phyloP scores from a whole-genome alignment of 2,329 filamentous ascomycete species.

The Phaeosphaeriaceae sp. region DNA sequence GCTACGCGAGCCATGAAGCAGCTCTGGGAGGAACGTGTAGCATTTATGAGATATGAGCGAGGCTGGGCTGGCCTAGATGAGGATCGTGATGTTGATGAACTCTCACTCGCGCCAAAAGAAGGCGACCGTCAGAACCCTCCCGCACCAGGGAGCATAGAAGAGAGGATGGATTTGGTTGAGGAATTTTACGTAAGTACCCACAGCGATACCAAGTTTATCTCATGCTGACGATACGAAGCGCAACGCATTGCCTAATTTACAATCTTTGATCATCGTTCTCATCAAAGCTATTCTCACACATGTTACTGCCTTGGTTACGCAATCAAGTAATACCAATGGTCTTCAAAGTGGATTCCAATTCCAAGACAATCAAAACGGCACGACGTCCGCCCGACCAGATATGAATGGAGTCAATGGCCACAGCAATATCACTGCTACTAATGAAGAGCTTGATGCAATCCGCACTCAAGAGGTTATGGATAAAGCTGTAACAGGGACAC shows the following conservation, averaged over 20 bases:
- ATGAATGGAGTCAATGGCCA: conserved; percentile 42
- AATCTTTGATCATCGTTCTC: conserved; percentile 91
- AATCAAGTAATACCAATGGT: conserved; percentile 57
- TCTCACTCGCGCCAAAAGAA: conserved; percentile 45
- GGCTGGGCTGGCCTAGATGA: conserved; percentile 73
- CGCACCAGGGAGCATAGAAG: conserved; percentile 60
- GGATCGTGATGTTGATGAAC: conserved; percentile 53
- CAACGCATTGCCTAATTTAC: conserved; percentile 80
- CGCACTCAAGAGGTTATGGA: conserved; percentile 84
- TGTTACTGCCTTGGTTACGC: conserved; percentile 80
- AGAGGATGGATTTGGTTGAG: conserved; percentile 76
- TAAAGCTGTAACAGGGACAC: conserved; percentile 88
- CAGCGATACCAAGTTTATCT: neutral
- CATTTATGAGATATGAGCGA: conserved; percentile 88
- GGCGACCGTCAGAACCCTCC: conserved; percentile 46
- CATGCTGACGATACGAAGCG: conserved; percentile 59
- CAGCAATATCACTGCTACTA: conserved; percentile 37
- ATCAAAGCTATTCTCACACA: conserved; percentile 87
- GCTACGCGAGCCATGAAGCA: conserved; percentile 92
- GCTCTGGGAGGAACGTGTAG: conserved; percentile 91
- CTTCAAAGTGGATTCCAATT: conserved; percentile 57
- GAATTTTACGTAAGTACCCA: conserved; percentile 76
- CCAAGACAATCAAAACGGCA: conserved; percentile 50
- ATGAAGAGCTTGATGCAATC: conserved; percentile 80
- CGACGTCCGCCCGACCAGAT: conserved; percentile 36